phyloP scores from a whole-genome alignment of 1,284 basidiomycete species.

The Tilletia indica region DNA sequence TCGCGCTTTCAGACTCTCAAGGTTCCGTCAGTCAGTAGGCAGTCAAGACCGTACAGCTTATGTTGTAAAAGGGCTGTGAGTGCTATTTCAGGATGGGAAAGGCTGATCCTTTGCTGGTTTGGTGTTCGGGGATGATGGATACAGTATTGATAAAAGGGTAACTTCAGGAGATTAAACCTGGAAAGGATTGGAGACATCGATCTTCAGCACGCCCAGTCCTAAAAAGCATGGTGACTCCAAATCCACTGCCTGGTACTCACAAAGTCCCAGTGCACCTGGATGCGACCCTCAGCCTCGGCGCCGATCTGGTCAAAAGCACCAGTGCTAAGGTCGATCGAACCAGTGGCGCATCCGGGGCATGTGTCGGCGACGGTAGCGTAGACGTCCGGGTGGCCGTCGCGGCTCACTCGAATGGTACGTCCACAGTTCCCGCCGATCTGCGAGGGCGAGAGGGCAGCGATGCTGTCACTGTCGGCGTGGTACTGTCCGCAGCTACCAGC shows the following conservation, averaged over 20 bases:
- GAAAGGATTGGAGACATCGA: too few species aligned
- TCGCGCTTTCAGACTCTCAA: too few species aligned
- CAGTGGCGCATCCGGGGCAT: conserved; percentile 14
- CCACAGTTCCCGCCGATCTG: conserved; percentile 5
- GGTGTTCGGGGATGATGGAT: too few species aligned
- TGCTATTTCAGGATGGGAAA: too few species aligned
- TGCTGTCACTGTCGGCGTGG: conserved; percentile 13
- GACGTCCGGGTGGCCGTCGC: neutral
- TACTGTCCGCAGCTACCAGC: neutral
- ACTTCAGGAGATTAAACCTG: too few species aligned
- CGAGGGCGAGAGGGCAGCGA: conserved; percentile 13
- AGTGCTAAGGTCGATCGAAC: conserved; percentile 14
- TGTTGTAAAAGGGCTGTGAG: too few species aligned
- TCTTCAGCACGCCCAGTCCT: neutral
- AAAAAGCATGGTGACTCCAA: neutral
- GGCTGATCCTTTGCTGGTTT: too few species aligned
- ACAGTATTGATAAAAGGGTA: too few species aligned
- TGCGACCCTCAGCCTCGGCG: conserved; percentile 11
- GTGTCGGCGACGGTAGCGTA: conserved; percentile 16
- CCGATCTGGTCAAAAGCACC: conserved; percentile 17
- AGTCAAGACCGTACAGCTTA: too few species aligned
- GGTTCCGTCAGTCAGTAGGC: too few species aligned
- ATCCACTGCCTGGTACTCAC: neutral
- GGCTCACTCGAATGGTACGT: neutral
- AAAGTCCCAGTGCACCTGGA: conserved; percentile 15